Base-by-base conservation (phyloP, 768 basidiomycete genomes). In the Podaxis mareebaensis region DNA sequence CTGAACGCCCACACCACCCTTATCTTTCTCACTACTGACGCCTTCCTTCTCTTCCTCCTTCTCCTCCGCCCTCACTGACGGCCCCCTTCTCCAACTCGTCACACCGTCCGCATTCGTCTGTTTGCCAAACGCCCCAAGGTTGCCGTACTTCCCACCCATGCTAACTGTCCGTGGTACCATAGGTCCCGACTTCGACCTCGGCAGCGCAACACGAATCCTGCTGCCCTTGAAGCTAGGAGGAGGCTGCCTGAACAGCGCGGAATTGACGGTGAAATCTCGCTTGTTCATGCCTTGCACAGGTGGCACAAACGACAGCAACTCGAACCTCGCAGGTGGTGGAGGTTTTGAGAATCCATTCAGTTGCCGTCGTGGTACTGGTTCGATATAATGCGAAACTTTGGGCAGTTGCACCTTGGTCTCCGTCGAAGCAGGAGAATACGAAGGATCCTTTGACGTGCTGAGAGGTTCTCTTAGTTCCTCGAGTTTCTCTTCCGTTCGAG, bases 261-360 rank as follows among this genome's bases (percentile, higher is more conserved):
- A 86, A 66, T 90, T 88, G 44, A 91, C 61, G 20, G 85, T 85
- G 52, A 89, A 78, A 61, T 89, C 88, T 53, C 83, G 78, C 48
- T 76, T 82, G 58, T 67, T 83, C 85, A 88, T 88, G 53, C 84
- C 86, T 60, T 84, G 83, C 13, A 89, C 80, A 17, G 89, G 88
- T 57, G 92, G 91, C 36, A 86, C 83, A 75, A 88, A 91, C 2
- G 89, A 88, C 30, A 90, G 76, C 28, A 87, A 81, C 58, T 93
- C 91, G 75, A 84, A 81, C 48, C 88, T 84, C 30, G 83, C 68
- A 28, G 74, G 77, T 36, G 73, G 68, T 3, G 75, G 68, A 17
- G 74, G 71, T 56, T 73, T 77, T 58, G 74, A 80, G 64, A 82
- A 81, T 36, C 77, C 66, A 40, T 77, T 71, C 15, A 85, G 54